Percentiles rank a stretch among this genome's conserved stretches.
These are phyloP conservation scores for Boletales sp. DNA, from an alignment of 768 basidiomycete genomes.

Conservation along the genomic window DNA sequence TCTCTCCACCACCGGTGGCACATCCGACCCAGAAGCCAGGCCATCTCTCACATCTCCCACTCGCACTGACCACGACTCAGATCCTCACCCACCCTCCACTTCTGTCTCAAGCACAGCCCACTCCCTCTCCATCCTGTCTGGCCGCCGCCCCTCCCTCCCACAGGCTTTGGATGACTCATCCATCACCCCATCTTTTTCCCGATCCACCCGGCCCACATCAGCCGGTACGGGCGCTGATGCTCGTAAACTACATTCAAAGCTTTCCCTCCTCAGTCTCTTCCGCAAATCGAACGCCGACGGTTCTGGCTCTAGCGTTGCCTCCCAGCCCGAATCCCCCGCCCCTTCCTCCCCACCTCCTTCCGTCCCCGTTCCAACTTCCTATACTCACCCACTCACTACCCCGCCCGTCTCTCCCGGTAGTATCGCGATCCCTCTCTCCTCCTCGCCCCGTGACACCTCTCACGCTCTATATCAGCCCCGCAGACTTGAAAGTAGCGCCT, in stretches of 20 bases:
- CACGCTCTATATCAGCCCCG: conserved; percentile 16
- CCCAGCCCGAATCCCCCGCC: conserved; percentile 27
- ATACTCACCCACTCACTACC: conserved; percentile 11
- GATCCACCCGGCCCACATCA: conserved; percentile 60
- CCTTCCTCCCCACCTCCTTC: conserved; percentile 27
- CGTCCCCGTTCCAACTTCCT: conserved; percentile 19
- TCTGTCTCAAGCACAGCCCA: conserved; percentile 1
- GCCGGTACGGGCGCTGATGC: conserved; percentile 66
- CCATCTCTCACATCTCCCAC: conserved; percentile 9
- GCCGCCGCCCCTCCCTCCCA: conserved; percentile 70
- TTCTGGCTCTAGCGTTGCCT: conserved; percentile 33
- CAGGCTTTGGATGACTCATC: conserved; percentile 41
- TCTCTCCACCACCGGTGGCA: conserved; percentile 41
- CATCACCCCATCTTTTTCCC: conserved; percentile 29
- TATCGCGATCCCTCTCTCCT: conserved; percentile 20
- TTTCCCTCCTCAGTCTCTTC: conserved; percentile 72
- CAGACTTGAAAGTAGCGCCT: conserved; percentile 20
- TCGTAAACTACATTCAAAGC: conserved; percentile 60
- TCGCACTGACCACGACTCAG: conserved; percentile 14
- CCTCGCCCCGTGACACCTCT: conserved; percentile 28
- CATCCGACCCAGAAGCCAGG: conserved; percentile 27
- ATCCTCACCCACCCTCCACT: conserved; percentile 2
- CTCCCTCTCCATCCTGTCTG: conserved; percentile 26
- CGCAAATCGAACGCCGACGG: conserved; percentile 50
- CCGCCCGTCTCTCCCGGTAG: conserved; percentile 30